Evolutionary conservation across 2,329 filamentous ascomycete genomes (phyloP), one percentile per base, ranked within the genome.

Genomic region (Calonectria henricotiae): DNA sequence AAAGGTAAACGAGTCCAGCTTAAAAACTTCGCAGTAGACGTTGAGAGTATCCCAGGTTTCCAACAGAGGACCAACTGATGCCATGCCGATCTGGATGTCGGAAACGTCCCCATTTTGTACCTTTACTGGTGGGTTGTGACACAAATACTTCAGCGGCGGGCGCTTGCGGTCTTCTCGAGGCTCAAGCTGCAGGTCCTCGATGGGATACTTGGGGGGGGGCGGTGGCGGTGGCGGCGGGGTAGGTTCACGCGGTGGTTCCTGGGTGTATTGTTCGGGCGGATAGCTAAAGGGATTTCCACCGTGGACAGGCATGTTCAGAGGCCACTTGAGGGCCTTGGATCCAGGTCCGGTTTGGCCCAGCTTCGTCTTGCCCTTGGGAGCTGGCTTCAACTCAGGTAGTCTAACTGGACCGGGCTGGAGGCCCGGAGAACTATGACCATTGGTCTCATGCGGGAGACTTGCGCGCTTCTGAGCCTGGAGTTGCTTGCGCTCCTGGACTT

Each of bases 31-130:
- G 79, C 95, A 97, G 80, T 98, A 98, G n/a, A 99, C 96, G 78
- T 98, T 99, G 39, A 99, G 87, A 0, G 95, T 98, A 77, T 98
- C 95, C 96, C 96, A 99, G 0, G 94, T 94, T 82, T 98, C 96
- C 27, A 99, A 84, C 17, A 98, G 85, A 2, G 91, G 88, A 0
- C 95, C 95, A n/a, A 98, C 90, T 4, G 94, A 96, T 76, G 93
- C 91, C 90, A 96, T 96, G 23, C 91, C 85, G 65, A 98, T 90
- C 44, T 91, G 89, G 17, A 78, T 72, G 13, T 75, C 70, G 1
- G 72, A 51, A 3, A 70, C 62, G 15, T 76, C 73, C 1, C 74
- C 75, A 20, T 85, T 83, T 20, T 86, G 84, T 13, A 85, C 79
- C 6, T 87, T 81, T 49, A 88, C 84, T 1, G 89, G 87, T 11